Evolutionary conservation across 1,139 yeast species (phyloP), one percentile per base, ranked within the genome.

Genomic region (Taphrina communis): DNA sequence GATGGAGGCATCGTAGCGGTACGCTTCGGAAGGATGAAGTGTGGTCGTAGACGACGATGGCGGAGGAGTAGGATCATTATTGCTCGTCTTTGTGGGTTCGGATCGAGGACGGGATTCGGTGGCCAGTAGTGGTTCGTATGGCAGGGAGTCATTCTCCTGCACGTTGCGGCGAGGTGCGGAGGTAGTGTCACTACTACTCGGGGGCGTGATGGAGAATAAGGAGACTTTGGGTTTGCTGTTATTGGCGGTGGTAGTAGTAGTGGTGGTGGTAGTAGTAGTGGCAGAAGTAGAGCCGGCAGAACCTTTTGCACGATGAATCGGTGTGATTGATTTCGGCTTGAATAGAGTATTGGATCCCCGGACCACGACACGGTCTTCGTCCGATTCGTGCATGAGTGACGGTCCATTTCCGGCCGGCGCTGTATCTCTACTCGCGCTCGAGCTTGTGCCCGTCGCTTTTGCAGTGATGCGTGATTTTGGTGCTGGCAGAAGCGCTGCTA

Each of bases 21-120:
- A 60, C 46, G 38, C 12, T 17, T 48, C 65, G 19, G 44, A 46
- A 2, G 65, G 57, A 17, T 50, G 50, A 4, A 39, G n/a, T n/a
- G 38, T 7, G n/a, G 6, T 42, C 11, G 42, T 3, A 3, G 42
- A 9, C 11, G 42, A 14, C 6, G 25, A 17, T 17, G 3, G 3
- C n/a, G 42, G 6, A 9, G 42, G 42, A 11, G 42, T 39, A 9
- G 14, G 2, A 25, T 2, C 4, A 25, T 2, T 25, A 25, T 25
- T 25, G 31, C 4, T 25, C 31, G 31, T 25, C 31, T 25, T 25
- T 25, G 9, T 17, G 17, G 52, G n/a, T 7, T 8, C 25, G n/a
- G 44, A 36, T 9, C 42, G 56, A 21, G 65, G 65, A 38, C 56
- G 65, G 17, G 57, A 41, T n/a, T 38, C 57, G 44, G 65, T 60